Conservation (phyloP, 768 basidiomycete species). For the Suillus placidus region DNA sequence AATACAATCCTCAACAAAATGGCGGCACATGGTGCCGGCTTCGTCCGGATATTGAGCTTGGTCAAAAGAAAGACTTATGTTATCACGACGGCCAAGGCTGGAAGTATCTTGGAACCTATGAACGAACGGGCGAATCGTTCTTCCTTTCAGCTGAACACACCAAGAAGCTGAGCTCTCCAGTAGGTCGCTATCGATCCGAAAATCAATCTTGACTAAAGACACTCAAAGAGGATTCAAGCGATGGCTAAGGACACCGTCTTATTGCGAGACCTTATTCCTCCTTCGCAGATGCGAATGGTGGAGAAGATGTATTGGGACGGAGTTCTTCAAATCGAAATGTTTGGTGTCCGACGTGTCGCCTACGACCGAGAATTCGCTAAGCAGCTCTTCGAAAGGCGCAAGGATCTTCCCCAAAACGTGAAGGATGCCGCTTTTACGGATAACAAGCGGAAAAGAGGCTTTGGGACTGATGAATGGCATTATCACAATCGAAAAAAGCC, state of each 20-base stretch:
- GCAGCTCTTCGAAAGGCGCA: slow-evolving; percentile 15
- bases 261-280: slow-evolving; percentile 25
- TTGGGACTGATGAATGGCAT: background rate
- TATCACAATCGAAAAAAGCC: background rate
- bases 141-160: slow-evolving; percentile 17
- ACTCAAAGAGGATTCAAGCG: slow-evolving; percentile 22
- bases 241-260: slow-evolving; percentile 22
- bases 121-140: slow-evolving; percentile 22
- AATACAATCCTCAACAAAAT: slow-evolving; percentile 27
- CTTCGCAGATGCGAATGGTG: slow-evolving; percentile 29
- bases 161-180: slow-evolving; percentile 15
- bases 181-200: slow-evolving; percentile 10
- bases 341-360: slow-evolving; percentile 26
- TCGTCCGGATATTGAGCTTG: slow-evolving; percentile 14
- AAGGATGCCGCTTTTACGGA: background rate
- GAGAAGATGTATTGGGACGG: slow-evolving; percentile 31
- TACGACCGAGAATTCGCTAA: slow-evolving; percentile 19
- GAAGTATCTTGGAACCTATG: slow-evolving; percentile 31
- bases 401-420: background rate
- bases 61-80: slow-evolving; percentile 25
- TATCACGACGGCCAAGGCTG: slow-evolving; percentile 6
- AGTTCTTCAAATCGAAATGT: slow-evolving; percentile 31
- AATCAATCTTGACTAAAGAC: background rate
- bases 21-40: slow-evolving; percentile 23
- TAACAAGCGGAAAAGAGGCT: slow-evolving; percentile 5